A percentile compares a stretch with the other conserved stretches of the same genome.
These are phyloP conservation scores for Trichoderma asperellum DNA, from an alignment of 2,329 filamentous ascomycete species.

Conservation along the genomic window DNA sequence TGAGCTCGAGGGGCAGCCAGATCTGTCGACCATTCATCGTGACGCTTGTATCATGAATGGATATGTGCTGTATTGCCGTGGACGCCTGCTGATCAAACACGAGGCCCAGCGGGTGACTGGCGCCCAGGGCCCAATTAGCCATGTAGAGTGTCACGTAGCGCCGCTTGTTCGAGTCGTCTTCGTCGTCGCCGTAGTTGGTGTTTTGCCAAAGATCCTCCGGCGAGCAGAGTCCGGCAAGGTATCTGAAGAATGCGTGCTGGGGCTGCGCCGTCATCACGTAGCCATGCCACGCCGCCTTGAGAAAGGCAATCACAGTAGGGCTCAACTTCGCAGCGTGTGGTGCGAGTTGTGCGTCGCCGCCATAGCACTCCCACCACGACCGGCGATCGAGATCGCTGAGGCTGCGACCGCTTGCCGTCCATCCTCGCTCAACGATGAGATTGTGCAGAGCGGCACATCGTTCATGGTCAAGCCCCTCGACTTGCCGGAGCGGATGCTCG, in stretches of 20 bases:
- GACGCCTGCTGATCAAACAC: constrained; percentile 13
- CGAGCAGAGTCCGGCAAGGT: constrained; percentile 15
- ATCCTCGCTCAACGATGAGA: constrained; percentile 22
- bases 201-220: constrained; percentile 15
- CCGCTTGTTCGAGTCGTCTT: constrained; percentile 15
- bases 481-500: constrained; percentile 17
- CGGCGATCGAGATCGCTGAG: constrained; percentile 2
- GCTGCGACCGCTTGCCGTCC: constrained; percentile 23
- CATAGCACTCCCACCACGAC: constrained; percentile 24
- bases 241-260: constrained; percentile 14
- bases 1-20: constrained; percentile 17
- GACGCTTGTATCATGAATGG: constrained; percentile 14
- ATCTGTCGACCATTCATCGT: constrained; percentile 20
- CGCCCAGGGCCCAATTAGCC: constrained; percentile 21
- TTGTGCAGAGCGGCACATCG: constrained; percentile 25
- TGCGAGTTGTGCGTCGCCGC: constrained; percentile 8
- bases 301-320: constrained; percentile 16
- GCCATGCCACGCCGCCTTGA: constrained; percentile 18
- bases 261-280: constrained; percentile 3
- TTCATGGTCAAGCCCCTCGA: constrained; percentile 18
- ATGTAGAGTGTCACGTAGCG: constrained; percentile 24
- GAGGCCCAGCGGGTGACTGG: constrained; percentile 18
- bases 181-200: constrained; percentile 6
- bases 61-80: constrained; percentile 24
- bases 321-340: constrained; percentile 12